These are phyloP conservation scores for Paramecium primaurelia DNA, from an alignment of 73 alveolate genomes.

Conservation along the genomic window DNA sequence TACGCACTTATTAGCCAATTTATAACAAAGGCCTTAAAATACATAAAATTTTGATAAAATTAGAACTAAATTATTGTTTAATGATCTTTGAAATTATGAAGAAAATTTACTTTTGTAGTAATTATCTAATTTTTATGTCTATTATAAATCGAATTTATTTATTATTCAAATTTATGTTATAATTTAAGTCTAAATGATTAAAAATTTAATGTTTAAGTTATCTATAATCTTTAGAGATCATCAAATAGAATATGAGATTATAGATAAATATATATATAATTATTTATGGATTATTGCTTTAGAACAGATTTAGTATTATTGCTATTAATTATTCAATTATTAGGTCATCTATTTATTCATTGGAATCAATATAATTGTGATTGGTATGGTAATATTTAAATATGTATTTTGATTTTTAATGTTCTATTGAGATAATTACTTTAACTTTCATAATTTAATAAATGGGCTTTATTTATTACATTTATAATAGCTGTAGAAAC, in stretches of 20 bases:
- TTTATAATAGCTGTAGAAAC: background rate
- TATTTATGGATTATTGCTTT: background rate
- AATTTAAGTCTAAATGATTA: background rate
- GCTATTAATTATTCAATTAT: background rate
- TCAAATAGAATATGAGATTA: background rate
- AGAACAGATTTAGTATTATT: background rate
- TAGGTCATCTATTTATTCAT: background rate
- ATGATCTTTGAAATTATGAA: background rate
- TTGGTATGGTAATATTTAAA: background rate
- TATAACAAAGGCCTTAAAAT: background rate
- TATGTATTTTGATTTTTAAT: background rate
- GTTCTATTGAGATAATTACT: background rate
- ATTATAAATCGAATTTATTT: background rate
- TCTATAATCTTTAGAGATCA: background rate
- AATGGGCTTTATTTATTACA: background rate
- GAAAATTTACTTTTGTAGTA: background rate
- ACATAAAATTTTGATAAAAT: no score
- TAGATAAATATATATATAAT: background rate
- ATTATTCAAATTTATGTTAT: background rate
- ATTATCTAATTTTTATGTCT: background rate
- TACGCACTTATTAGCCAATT: no score
- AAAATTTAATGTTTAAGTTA: no score
- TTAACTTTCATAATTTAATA: background rate
- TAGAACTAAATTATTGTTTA: no score
- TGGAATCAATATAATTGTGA: background rate